Conservation (phyloP, 495 filamentous ascomycete species). For the Hypoxylon crocopeplum region DNA sequence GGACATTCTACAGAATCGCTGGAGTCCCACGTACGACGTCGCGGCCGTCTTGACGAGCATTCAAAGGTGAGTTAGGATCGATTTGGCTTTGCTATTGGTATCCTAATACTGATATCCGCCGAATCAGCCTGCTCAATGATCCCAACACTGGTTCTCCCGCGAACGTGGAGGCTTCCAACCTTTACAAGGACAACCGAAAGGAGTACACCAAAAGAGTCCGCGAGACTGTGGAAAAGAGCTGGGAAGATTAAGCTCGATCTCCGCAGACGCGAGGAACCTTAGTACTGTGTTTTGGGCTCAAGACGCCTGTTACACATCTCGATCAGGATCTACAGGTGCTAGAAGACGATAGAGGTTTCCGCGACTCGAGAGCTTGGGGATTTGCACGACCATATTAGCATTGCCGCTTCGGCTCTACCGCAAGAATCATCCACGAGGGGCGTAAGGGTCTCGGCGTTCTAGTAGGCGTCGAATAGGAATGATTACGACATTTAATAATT, state of each 20-base stretch:
- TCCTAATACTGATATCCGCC: slow-evolving; percentile 15
- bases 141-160: slow-evolving; percentile 97
- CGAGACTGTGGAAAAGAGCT: slow-evolving; percentile 98
- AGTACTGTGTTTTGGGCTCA: not conserved
- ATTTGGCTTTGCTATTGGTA: not conserved
- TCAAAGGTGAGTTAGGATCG: slow-evolving; percentile 71
- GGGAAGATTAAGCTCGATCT: slow-evolving; percentile 73
- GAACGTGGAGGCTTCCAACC: slow-evolving; percentile 97
- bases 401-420: not conserved
- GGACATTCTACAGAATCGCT: slow-evolving; percentile 96
- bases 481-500: slow-evolving; percentile 6
- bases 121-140: slow-evolving; percentile 87
- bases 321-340: slow-evolving; percentile 1
- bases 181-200: slow-evolving; percentile 97
- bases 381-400: slow-evolving; percentile 2
- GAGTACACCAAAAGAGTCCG: slow-evolving; percentile 95
- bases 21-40: slow-evolving; percentile 99
- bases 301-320: slow-evolving; percentile 5
- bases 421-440: slow-evolving; percentile 15
- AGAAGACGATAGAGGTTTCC: not conserved
- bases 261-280: not conserved
- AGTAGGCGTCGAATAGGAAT: slow-evolving; percentile 25
- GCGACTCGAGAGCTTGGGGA: not conserved
- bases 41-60: slow-evolving; percentile 97
- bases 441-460: slow-evolving; percentile 19